Base-by-base conservation (phyloP, 1,284 basidiomycete genomes). In the Ustilago loliicola region DNA sequence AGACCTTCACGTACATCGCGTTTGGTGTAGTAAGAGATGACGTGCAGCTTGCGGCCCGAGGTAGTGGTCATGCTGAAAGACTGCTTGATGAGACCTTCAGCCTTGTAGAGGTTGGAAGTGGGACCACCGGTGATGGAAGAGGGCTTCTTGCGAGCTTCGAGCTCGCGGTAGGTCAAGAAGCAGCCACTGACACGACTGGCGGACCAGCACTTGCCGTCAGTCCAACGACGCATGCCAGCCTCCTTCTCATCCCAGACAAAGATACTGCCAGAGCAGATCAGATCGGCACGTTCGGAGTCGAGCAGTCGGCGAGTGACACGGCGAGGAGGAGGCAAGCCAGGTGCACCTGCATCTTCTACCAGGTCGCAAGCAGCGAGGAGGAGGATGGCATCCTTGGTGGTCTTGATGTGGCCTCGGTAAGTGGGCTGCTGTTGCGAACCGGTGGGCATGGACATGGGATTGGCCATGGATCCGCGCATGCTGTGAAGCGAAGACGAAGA, bases 131-230 rank as follows among this genome's bases (percentile, higher is more conserved):
- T 80, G 55, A 72, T 64, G 56, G 75, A 68, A 17, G 74, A 75
- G 2, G 74, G 71, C 71, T 81, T 82, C 72, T 85, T 86, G 32
- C 83, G 76, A 11, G 81, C 77, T 51, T 86, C 85, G 25, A 86
- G 80, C 66, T 86, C 86, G 3, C 85, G 80, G 67, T 89, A 89
- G 23, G 88, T 87, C 15, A 89, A 79, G 79, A 88, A 89, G 59
- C 88, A 88, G 17, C 88, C 88, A 47, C 87, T 87, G 8, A 89
- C 88, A 32, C 88, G 82, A 23, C 87, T 88, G 15, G 88, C 88
- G 47, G 88, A 88, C 88, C 88, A 89, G 54, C 88, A 84, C 45
- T 87, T 83, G 7, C 88, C 88, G 75, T 89, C 88, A 7, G 88
- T 89, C 88, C 88, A 89, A 11, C 88, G 72, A n/a, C 87, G 81